Evolutionary conservation across 2,329 filamentous ascomycete genomes (phyloP), one percentile per base, ranked within the genome.

Genomic region (Fusarium pseudonygamai): DNA sequence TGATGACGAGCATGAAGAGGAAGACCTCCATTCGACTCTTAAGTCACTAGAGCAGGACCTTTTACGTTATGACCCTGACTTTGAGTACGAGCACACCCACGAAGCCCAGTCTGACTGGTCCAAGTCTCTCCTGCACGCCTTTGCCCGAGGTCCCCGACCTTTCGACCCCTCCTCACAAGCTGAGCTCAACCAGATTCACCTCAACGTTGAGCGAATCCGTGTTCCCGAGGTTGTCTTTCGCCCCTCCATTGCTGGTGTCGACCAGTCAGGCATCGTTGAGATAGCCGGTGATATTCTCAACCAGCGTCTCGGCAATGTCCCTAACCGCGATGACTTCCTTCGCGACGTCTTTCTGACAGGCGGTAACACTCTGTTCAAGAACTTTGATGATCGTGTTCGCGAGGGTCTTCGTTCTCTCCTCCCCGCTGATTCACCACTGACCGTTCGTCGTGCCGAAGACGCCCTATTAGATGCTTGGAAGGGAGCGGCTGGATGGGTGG

Each of bases 31-130:
- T 64, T 89, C 87, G 10, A 89, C 87, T 64, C 88, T 99, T 50
- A 93, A 93, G 79, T 86, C 85, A 4, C 89, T 98, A 18, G 96
- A 99, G 84, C 87, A 91, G 58, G 94, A 98, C 77, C 88, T 99
- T 26, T 89, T 99, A 36, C 87, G 93, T 78, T 93, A 96, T 82
- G 96, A 99, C 79, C 92, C 94, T 1, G 87, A 91, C 50, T 99
- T 99, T 79, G 95, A 93, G 5, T 96, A 98, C 82, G 92, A 98
- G 73, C 92, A 97, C 81, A 98, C 96, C 0, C 90, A 95, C 61
- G 96, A 96, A 74, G 95, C 96, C 2, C 94, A 98, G 82, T 92
- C 92, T 34, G 96, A 98, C 85, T 99, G 96, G 96, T 97, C 93
- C 20, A 97, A 96, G 82, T 94, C 91, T 52, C 87, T 98, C 55